These are phyloP conservation scores for Phytopythium delawarense DNA, from an alignment of 352 stramenopile species.

Conservation along the genomic window DNA sequence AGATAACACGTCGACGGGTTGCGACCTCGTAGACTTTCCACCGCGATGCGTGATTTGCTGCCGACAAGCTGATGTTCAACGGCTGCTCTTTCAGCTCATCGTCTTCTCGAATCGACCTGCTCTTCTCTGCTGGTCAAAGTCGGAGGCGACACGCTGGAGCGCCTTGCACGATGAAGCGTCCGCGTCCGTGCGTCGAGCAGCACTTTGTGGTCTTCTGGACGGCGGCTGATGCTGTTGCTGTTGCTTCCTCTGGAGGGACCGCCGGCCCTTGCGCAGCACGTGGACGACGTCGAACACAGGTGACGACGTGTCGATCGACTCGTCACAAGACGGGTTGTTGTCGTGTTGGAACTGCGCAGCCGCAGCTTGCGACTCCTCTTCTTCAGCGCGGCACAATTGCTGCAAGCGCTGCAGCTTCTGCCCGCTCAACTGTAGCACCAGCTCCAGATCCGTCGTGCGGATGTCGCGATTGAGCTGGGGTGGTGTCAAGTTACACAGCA, in stretches of 20 bases:
- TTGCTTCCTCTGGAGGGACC: slow-evolving; percentile 14
- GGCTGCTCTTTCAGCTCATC: too few relatives aligned
- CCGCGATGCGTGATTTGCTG: too few relatives aligned
- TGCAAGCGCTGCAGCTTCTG: slow-evolving; percentile 23
- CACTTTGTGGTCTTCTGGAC: slow-evolving; percentile 3
- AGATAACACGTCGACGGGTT: too few relatives aligned
- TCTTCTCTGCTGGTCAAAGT: slow-evolving; percentile 4
- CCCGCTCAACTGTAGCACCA: slow-evolving; percentile 18
- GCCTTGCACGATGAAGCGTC: not conserved
- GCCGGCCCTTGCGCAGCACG: slow-evolving; percentile 25
- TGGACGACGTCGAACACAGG: slow-evolving; percentile 28
- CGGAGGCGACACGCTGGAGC: slow-evolving; percentile 16
- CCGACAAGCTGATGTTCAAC: too few relatives aligned
- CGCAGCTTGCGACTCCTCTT: slow-evolving; percentile 12
- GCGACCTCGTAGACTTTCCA: too few relatives aligned
- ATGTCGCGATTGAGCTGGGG: slow-evolving; percentile 24
- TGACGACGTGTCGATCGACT: slow-evolving; percentile 3
- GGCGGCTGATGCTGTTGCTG: not conserved
- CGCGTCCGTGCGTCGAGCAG: slow-evolving; percentile 6
- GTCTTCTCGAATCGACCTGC: not conserved
- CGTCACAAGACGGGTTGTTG: not conserved
- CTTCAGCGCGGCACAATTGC: slow-evolving; percentile 10
- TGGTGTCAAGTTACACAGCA: not conserved
- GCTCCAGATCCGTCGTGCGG: slow-evolving; percentile 16
- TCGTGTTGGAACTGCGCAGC: slow-evolving; percentile 8